Evolutionary conservation across 2,329 filamentous ascomycete species (phyloP).

Genomic region (Arthrobotrys entomopaga): DNA sequence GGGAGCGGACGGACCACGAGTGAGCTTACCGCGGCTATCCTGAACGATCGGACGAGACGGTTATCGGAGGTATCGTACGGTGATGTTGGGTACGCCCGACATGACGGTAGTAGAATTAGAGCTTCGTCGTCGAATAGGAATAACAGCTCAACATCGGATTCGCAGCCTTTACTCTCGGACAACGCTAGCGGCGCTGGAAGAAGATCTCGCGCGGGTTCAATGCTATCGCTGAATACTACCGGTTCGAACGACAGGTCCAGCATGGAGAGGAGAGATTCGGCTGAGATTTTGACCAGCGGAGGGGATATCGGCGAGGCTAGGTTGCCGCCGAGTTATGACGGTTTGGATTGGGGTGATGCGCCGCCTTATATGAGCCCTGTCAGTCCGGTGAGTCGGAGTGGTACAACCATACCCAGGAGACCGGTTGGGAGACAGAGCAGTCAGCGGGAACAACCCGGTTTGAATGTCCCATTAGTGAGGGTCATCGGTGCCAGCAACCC

Average conservation of each 20-base stretch:
- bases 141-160: constrained; percentile 31
- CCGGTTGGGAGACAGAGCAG: neutral
- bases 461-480: constrained; percentile 54
- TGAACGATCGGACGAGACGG: constrained; percentile 73
- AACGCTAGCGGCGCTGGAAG: constrained; percentile 27
- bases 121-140: constrained; percentile 68
- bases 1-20: constrained; percentile 52
- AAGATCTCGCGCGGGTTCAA: constrained; percentile 41
- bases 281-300: constrained; percentile 41
- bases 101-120: constrained; percentile 79
- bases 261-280: constrained; percentile 46
- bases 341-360: constrained; percentile 54
- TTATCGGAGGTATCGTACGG: constrained; percentile 81
- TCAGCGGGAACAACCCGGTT: constrained; percentile 14
- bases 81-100: constrained; percentile 78
- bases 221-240: constrained; percentile 48
- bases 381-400: constrained; percentile 28
- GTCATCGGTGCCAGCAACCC: constrained; percentile 52
- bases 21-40: constrained; percentile 58
- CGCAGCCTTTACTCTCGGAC: constrained; percentile 48
- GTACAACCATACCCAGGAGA: constrained; percentile 23
- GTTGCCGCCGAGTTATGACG: constrained; percentile 53
- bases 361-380: constrained; percentile 54
- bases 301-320: constrained; percentile 36
- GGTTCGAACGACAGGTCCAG: constrained; percentile 37